These are phyloP conservation scores for Annulohypoxylon bovei DNA, from an alignment of 495 filamentous ascomycete species.

Conservation along the genomic window DNA sequence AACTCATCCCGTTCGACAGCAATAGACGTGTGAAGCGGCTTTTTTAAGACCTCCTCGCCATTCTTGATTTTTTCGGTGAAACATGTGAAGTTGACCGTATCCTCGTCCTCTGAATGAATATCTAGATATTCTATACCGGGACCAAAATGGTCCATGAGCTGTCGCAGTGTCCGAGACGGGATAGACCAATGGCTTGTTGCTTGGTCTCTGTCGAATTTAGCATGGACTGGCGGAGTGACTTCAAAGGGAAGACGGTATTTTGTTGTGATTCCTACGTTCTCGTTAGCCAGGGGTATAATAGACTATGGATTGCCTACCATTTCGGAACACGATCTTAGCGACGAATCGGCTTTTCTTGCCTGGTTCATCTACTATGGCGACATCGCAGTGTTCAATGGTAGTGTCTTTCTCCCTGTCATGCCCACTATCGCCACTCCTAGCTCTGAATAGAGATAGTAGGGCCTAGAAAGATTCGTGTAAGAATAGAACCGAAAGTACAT, in stretches of 20 bases:
- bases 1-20: constrained; percentile 89
- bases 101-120: constrained; percentile 73
- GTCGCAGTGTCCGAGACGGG: constrained; percentile 75
- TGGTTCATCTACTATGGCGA: constrained; percentile 78
- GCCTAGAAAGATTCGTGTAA: constrained; percentile 46
- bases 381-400: constrained; percentile 86
- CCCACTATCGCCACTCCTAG: constrained; percentile 49
- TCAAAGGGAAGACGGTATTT: constrained; percentile 95
- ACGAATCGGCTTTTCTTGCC: constrained; percentile 82
- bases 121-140: constrained; percentile 91
- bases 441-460: constrained; percentile 57
- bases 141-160: constrained; percentile 92
- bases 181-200: constrained; percentile 83
- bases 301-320: constrained; percentile 65
- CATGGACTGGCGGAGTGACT: constrained; percentile 80
- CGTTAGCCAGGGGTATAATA: background rate
- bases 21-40: constrained; percentile 92
- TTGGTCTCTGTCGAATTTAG: constrained; percentile 78
- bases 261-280: constrained; percentile 77
- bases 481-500: background rate
- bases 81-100: constrained; percentile 81
- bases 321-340: constrained; percentile 83
- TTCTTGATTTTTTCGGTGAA: constrained; percentile 91
- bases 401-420: constrained; percentile 73
- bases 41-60: constrained; percentile 92